phyloP scores from a whole-genome alignment of 306 rosid species.

The Cucurbita ficifolia region DNA sequence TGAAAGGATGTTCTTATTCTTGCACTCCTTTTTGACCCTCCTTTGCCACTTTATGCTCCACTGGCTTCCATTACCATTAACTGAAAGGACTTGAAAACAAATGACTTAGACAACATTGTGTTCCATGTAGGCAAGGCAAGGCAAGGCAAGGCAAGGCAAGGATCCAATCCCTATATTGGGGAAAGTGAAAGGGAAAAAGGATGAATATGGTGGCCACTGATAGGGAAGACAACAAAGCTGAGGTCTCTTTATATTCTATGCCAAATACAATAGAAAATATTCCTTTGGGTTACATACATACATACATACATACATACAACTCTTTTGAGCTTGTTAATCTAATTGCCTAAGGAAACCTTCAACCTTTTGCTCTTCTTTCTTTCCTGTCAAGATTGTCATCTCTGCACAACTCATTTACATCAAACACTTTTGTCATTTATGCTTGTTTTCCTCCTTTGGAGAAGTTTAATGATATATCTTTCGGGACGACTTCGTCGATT shows the following conservation, averaged over 20 bases:
- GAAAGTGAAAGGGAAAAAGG: not conserved
- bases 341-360: constrained; percentile 5
- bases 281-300: not conserved
- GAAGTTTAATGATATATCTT: not conserved
- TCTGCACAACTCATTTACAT: not conserved
- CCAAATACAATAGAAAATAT: not conserved
- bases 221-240: not conserved
- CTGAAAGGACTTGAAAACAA: not conserved
- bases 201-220: not conserved
- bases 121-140: not conserved
- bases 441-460: not conserved
- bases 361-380: not conserved
- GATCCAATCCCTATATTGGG: constrained; percentile 1
- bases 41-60: not conserved
- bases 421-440: not conserved
- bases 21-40: not conserved
- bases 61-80: not conserved
- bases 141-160: not conserved
- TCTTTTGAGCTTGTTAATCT: constrained; percentile 7
- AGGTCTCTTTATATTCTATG: constrained; percentile 7
- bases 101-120: not conserved
- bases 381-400: not conserved
- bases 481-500: not conserved
- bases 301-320: not conserved
- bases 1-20: constrained; percentile 5